Evolutionary conservation across 164 flowering plant species (phyloP), one percentile per base, ranked within the genome.

Genomic region (Umbellularia californica): DNA sequence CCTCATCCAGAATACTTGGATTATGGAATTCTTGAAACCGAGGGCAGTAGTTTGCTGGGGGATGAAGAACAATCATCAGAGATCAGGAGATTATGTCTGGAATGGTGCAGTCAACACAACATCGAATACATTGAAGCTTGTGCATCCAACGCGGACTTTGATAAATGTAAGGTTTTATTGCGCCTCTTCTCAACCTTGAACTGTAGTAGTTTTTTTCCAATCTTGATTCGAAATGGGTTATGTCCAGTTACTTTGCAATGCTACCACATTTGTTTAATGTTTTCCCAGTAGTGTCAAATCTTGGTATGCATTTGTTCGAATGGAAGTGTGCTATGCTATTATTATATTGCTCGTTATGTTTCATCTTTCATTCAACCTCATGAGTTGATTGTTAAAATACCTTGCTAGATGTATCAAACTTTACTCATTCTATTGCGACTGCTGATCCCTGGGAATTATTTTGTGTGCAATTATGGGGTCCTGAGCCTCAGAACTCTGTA

Each of bases 111-210:
- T 75, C 88, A 90, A 17, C 78, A 85, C 73, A 86, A 86, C 74
- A 92, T 95, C 73, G 99, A 95, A 75, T 93, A 82, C 74, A 75
- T 93, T 74, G 99, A 95, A 83, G 94, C 98, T 55, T 93, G 98
- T 85, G 98, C 97, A 55, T 89, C 98, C 55, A 95, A 87, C 85
- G 81, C 85, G 73, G 94, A 87, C 63, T 93, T 93, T 86, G 99
- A 95, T 84, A 88, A 88, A 86, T 90, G 98, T 92, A 81, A 84
- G 90, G n/a, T 11, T 72, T 74, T 72, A 22, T 63, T 71, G 30
- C n/a, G 5, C 19, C 20, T 55, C 60, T 15, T 19, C 60, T 0
- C 60, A 55, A 15, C 12, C 19, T 52, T 13, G 20, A 55, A 55
- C 60, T 64, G 67, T 64, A 22, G 22, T 64, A 12, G 13, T n/a